A percentile compares a stretch with the other conserved stretches of the same genome.
These are phyloP conservation scores for Amaranthus palmeri DNA, from an alignment of 148 eudicot species.

Conservation along the genomic window DNA sequence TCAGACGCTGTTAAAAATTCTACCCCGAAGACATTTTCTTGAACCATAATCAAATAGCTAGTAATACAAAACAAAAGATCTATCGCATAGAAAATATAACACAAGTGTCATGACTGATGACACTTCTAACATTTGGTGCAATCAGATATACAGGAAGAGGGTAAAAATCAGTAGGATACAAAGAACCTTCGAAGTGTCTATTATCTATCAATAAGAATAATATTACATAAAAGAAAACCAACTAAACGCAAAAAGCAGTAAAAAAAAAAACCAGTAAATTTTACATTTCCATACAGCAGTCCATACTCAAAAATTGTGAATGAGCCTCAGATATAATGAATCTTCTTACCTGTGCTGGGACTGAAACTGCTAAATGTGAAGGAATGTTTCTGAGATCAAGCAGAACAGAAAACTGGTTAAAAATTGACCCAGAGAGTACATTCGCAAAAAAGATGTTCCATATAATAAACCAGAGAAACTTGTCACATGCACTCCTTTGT, in stretches of 20 bases:
- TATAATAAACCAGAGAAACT: constrained; percentile 62
- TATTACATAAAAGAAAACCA: too few species aligned
- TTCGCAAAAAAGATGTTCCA: constrained; percentile 84
- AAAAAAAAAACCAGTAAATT: not conserved
- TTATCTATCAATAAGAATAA: too few species aligned
- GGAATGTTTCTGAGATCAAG: constrained; percentile 64
- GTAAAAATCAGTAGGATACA: too few species aligned
- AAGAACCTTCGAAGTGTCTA: too few species aligned
- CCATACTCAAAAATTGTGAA: not conserved
- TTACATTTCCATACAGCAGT: not conserved
- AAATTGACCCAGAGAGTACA: constrained; percentile 66
- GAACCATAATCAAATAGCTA: not conserved
- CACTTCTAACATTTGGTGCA: too few species aligned
- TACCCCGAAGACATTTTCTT: not conserved
- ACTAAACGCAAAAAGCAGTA: not conserved
- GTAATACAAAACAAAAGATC: not conserved
- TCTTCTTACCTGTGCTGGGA: constrained; percentile 66
- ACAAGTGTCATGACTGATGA: not conserved
- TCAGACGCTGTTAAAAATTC: not conserved
- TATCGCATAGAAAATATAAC: not conserved
- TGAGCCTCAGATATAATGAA: not conserved
- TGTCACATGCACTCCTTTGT: constrained; percentile 69
- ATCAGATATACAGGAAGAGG: too few species aligned
- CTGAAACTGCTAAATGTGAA: constrained; percentile 47
- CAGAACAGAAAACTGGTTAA: constrained; percentile 42